These are phyloP conservation scores for Colletotrichum eleusines DNA, from an alignment of 2,329 filamentous ascomycete species.

Conservation along the genomic window DNA sequence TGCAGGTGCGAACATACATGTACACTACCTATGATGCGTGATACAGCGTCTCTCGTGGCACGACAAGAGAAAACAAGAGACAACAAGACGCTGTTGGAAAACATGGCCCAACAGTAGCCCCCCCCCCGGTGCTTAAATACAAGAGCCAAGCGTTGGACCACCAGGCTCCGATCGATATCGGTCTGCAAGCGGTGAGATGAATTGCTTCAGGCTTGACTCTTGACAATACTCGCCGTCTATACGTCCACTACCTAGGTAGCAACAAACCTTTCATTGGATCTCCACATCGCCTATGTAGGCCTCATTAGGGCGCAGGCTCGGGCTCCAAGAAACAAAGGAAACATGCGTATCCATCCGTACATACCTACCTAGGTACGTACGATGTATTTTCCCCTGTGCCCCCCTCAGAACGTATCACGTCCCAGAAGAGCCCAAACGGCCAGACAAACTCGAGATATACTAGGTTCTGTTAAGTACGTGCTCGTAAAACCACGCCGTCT, in stretches of 20 bases:
- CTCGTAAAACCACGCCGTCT: not conserved
- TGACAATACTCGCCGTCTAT: not conserved
- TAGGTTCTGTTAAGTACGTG: no score
- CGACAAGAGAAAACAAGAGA: not conserved
- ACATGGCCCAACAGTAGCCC: not conserved
- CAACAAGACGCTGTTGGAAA: not conserved
- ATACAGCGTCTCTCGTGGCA: conserved; percentile 1
- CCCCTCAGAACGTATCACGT: not conserved
- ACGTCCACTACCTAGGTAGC: not conserved
- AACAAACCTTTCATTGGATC: not conserved
- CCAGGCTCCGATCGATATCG: conserved; percentile 1
- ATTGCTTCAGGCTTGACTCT: not conserved
- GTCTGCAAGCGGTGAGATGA: no score
- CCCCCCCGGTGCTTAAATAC: not conserved
- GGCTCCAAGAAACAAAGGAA: not conserved
- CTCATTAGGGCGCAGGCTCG: not conserved
- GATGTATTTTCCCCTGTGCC: not conserved
- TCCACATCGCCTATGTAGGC: no score
- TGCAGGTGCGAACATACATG: no score
- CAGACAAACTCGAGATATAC: not conserved
- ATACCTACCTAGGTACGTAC: not conserved
- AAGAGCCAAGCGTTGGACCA: not conserved
- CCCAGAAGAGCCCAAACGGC: not conserved
- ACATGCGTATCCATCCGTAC: not conserved
- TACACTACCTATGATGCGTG: not conserved